Percentiles rank a stretch among this genome's conserved stretches.
Evolutionary conservation across 257 asterid species (phyloP).

Genomic region (Solanum etuberosum): DNA sequence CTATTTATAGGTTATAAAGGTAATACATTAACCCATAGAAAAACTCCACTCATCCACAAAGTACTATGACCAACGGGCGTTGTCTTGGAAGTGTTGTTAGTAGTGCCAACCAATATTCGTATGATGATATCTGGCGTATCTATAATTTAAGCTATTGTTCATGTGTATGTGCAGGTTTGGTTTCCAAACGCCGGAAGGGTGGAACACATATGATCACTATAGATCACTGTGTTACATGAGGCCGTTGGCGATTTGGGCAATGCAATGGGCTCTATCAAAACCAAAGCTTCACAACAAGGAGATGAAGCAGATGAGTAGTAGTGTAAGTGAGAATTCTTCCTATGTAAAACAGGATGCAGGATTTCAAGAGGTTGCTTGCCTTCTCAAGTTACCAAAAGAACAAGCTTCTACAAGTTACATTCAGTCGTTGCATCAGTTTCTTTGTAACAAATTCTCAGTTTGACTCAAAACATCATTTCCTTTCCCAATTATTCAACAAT

Average conservation of each 20-base stretch:
- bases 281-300: conserved; percentile 1
- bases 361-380: conserved; percentile 27
- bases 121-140: not conserved
- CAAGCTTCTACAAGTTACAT: conserved; percentile 30
- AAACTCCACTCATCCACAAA: not conserved
- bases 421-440: conserved; percentile 32
- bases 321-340: not conserved
- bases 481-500: not conserved
- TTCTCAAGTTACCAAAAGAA: conserved; percentile 28
- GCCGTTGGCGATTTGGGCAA: conserved; percentile 41
- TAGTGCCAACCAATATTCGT: not conserved
- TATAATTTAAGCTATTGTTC: not conserved
- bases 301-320: not conserved
- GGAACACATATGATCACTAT: conserved; percentile 26
- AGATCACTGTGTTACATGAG: conserved; percentile 40
- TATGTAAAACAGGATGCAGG: conserved; percentile 15
- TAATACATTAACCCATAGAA: too few relatives aligned
- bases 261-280: conserved; percentile 41
- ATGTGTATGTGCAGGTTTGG: conserved; percentile 11
- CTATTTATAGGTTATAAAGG: too few relatives aligned
- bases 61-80: not conserved
- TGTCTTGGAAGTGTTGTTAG: not conserved
- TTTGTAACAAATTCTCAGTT: conserved; percentile 17
- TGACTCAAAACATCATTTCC: not conserved
- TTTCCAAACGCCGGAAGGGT: conserved; percentile 44